These are phyloP conservation scores for Quercus tomentella DNA, from an alignment of 331 rosid species.

Conservation along the genomic window DNA sequence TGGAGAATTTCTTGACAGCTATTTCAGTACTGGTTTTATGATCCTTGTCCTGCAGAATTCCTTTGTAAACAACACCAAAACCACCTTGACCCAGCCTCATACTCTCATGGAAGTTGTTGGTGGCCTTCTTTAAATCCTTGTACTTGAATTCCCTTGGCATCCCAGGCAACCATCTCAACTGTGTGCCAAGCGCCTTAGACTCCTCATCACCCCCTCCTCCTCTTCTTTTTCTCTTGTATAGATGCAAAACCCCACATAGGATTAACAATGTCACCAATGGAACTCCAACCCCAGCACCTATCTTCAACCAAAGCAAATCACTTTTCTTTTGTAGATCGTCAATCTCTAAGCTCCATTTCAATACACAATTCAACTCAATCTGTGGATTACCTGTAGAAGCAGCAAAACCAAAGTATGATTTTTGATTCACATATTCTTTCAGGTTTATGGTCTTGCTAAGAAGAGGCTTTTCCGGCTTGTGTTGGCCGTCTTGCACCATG, in stretches of 20 bases:
- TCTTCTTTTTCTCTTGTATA: slow-evolving; percentile 10
- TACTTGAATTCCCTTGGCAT: slow-evolving; percentile 47
- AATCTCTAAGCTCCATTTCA: slow-evolving; percentile 34
- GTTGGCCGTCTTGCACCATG: slow-evolving; percentile 14
- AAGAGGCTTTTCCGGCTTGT: slow-evolving; percentile 23
- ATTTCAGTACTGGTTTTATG: slow-evolving; percentile 7
- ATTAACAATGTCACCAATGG: slow-evolving; percentile 4
- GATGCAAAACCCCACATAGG: slow-evolving; percentile 6
- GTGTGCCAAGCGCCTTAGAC: slow-evolving; percentile 14
- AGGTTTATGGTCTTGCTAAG: slow-evolving; percentile 29
- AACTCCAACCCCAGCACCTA: slow-evolving; percentile 31
- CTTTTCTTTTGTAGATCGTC: slow-evolving; percentile 11
- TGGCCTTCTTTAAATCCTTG: slow-evolving; percentile 40
- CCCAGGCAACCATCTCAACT: slow-evolving; percentile 39
- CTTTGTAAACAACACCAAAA: slow-evolving; percentile 48
- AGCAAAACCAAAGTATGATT: slow-evolving; percentile 40
- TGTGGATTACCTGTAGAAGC: slow-evolving; percentile 39
- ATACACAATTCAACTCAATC: slow-evolving; percentile 32
- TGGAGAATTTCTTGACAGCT: slow-evolving; percentile 45
- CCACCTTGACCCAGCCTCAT: slow-evolving; percentile 51
- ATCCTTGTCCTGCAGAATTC: slow-evolving; percentile 23
- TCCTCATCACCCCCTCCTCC: slow-evolving; percentile 20
- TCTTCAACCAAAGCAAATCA: slow-evolving; percentile 20
- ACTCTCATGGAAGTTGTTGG: slow-evolving; percentile 37
- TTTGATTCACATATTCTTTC: slow-evolving; percentile 16